Percentiles rank a stretch among this genome's conserved stretches.
Conservation (phyloP, 345 rosid genomes). For the Aquilaria sinensis region DNA sequence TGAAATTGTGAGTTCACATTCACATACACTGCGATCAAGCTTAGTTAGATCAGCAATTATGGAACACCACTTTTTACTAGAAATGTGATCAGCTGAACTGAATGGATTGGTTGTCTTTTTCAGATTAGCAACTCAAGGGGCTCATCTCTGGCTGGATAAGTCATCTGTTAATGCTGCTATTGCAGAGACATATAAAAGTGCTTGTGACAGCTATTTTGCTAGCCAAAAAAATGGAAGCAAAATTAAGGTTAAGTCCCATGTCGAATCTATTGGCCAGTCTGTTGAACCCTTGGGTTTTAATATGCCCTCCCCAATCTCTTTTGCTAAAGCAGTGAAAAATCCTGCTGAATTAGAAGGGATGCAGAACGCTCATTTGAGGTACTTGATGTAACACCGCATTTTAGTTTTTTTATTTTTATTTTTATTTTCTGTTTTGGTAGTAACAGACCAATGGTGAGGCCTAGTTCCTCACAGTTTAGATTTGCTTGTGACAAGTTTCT, state of each 20-base stretch:
- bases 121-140: conserved; percentile 74
- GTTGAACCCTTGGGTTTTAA: conserved; percentile 53
- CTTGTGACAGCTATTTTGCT: conserved; percentile 39
- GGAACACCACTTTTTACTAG: background rate
- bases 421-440: background rate
- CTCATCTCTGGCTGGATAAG: conserved; percentile 76
- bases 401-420: background rate
- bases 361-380: conserved; percentile 87
- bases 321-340: conserved; percentile 84
- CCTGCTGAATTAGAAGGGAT: conserved; percentile 80
- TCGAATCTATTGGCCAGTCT: conserved; percentile 29
- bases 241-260: conserved; percentile 19
- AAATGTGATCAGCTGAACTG: background rate
- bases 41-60: too few relatives aligned
- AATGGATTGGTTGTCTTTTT: conserved; percentile 5
- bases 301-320: conserved; percentile 72
- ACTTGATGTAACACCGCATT: conserved; percentile 4
- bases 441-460: too few relatives aligned
- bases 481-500: too few relatives aligned
- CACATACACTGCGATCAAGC: too few relatives aligned
- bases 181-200: conserved; percentile 60
- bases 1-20: background rate
- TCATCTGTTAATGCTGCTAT: conserved; percentile 82
- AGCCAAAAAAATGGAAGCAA: conserved; percentile 26
- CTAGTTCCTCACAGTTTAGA: too few relatives aligned